Base-by-base conservation (phyloP, 768 basidiomycete species). In the Tylopilus sp. region DNA sequence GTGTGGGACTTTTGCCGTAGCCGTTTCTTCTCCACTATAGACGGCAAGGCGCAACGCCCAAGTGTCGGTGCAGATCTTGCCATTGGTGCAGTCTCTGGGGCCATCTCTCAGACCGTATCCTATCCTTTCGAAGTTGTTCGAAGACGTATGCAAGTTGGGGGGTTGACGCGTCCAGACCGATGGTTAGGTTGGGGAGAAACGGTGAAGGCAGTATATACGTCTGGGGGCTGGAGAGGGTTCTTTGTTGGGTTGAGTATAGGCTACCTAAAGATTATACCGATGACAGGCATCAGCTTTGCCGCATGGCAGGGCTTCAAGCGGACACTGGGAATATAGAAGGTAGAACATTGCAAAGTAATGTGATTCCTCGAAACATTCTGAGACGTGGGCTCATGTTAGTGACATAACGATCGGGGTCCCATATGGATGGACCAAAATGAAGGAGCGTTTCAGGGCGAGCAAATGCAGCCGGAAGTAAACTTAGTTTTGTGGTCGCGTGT, bases 51-150 rank as follows among this genome's bases (percentile, higher is more conserved):
- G 4, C 66, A 64, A 16, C 65, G 64, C 17, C 66, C 76, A 6
- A 67, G 71, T 21, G 76, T 84, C 2, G 26, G 79, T 8, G 81
- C 85, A 16, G 89, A 98, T 73, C 81, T 98, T 7, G 72, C 73
- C 22, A 86, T 92, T 55, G 96, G 96, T 37, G 96, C 92, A 0
- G 68, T 92, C 10, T 86, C 95, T 1, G 96, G 96, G 25, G 82
- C 84, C 22, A 71, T 91, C 55, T 85, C 87, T 7, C 95, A 98
- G 72, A 96, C 93, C 2, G 84, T 82, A 16, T 91, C 90, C 30
- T 98, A 98, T 69, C 96, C 96, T 5, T 92, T 98, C 65, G 96
- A 98, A 65, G 87, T 98, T 48, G 78, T 95, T 21, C 81, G 96
- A 45, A 74, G 96, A 57, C 79, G 92, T 49, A 96, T 97, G 92